A percentile compares a stretch with the other conserved stretches of the same genome.
These are phyloP conservation scores for Gloeostereum incarnatum DNA, from an alignment of 768 basidiomycete species.

Conservation along the genomic window DNA sequence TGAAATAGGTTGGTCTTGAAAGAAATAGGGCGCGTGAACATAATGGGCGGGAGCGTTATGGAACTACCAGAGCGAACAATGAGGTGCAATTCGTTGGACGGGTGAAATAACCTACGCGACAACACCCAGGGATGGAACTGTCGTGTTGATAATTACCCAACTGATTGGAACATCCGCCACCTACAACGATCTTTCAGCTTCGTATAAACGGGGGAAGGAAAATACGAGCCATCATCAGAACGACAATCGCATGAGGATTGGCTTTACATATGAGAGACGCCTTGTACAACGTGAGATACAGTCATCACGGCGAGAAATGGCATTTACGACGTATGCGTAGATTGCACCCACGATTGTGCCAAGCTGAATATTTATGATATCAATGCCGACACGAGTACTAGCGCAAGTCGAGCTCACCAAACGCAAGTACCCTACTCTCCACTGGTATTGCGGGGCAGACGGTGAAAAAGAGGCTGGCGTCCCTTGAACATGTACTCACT, in stretches of 20 bases:
- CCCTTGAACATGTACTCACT: constrained; percentile 8
- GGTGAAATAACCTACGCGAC: constrained; percentile 25
- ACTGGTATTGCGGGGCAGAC: constrained; percentile 10
- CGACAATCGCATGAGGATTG: constrained; percentile 33
- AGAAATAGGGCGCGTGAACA: constrained; percentile 21
- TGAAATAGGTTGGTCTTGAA: constrained; percentile 15
- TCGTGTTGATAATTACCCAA: constrained; percentile 31
- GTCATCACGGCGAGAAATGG: neutral
- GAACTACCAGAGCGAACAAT: constrained; percentile 16
- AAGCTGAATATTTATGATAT: constrained; percentile 9
- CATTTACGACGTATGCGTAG: constrained; percentile 21
- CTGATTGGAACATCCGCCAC: constrained; percentile 33
- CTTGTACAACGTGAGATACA: constrained; percentile 13
- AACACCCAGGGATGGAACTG: constrained; percentile 28
- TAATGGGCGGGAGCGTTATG: constrained; percentile 33
- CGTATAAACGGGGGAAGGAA: neutral
- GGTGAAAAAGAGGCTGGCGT: neutral
- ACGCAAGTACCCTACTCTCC: constrained; percentile 34
- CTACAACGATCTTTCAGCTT: constrained; percentile 11
- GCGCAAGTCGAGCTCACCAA: constrained; percentile 18
- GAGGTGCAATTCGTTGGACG: neutral
- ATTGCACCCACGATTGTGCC: constrained; percentile 23
- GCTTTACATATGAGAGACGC: constrained; percentile 25
- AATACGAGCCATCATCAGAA: constrained; percentile 24
- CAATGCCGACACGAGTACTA: neutral